Percentiles rank a stretch among this genome's conserved stretches.
Evolutionary conservation across 805 yeast species (phyloP).

Genomic region (Candida argentea): DNA sequence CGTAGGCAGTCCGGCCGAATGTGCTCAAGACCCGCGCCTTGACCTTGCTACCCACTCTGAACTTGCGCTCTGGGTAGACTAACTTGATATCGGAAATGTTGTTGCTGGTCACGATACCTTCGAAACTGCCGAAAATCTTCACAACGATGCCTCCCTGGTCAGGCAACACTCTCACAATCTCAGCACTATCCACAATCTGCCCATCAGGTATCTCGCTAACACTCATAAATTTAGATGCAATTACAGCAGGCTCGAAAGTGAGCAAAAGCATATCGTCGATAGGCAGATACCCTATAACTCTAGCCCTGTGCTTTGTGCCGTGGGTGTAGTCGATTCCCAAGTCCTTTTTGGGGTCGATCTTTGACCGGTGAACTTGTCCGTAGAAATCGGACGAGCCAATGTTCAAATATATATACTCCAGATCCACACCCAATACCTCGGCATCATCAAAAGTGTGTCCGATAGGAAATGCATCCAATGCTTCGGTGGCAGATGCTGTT

Average conservation of each 20-base stretch:
- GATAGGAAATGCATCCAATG: constrained; percentile 58
- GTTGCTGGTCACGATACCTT: constrained; percentile 60
- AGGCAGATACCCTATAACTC: constrained; percentile 61
- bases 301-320: constrained; percentile 65
- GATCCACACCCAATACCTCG: constrained; percentile 50
- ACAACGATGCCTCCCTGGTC: constrained; percentile 57
- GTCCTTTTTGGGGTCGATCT: constrained; percentile 40
- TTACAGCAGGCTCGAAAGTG: constrained; percentile 56
- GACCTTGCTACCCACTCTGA: constrained; percentile 73
- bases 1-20: constrained; percentile 38
- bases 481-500: constrained; percentile 9
- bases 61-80: constrained; percentile 85
- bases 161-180: constrained; percentile 45
- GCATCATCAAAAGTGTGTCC: constrained; percentile 63
- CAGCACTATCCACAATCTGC: constrained; percentile 41
- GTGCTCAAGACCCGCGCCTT: constrained; percentile 61
- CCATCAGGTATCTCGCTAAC: constrained; percentile 73
- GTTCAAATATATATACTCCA: constrained; percentile 45
- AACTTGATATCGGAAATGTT: constrained; percentile 82
- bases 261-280: constrained; percentile 60
- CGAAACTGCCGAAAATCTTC: constrained; percentile 54
- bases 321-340: constrained; percentile 40
- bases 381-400: constrained; percentile 40
- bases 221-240: constrained; percentile 58
- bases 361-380: constrained; percentile 78